Evolutionary conservation across 331 rosid species (phyloP), one percentile per base, ranked within the genome.

Genomic region (Stylosanthes scabra): DNA sequence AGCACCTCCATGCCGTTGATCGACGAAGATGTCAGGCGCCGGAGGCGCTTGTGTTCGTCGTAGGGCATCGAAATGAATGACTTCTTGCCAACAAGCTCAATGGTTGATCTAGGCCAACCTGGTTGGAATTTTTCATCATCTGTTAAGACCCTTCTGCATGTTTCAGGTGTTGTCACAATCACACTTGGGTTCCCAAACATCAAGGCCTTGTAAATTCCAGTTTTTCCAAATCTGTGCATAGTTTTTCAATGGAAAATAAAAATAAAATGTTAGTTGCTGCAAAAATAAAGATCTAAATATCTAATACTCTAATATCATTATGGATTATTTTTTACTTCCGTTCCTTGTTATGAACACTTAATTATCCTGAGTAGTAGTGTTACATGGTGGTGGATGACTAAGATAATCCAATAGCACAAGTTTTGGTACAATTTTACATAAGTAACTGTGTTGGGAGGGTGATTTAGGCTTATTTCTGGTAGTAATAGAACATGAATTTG

Each of bases 111-210:
- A 63, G 98, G 98, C 98, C 98, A 93, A 28, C 98, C 98, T 0
- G 87, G 66, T 55, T 54, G 70, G 31, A 93, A 93, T 11, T 81
- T 83, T 0, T 86, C 93, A 74, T 93, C 98, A 52, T 93, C 98
- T 31, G 90, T 89, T 72, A 93, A 63, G 65, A 91, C 95, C 71
- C 69, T 83, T 77, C 29, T 88, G 77, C 96, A 85, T 66, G 86
- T 68, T 66, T 93, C 98, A 0, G 98, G 81, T 42, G 86, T 62
- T 56, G 97, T 89, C 61, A 90, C 89, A 27, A 93, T 88, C 8
- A 93, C 76, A 74, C 98, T 88, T 1, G 98, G 96, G 28, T 45
- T 85, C 50, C 95, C 93, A 79, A 93, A 91, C 98, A 93, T 91
- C 71, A 88, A 76, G 27, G 73, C 88, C 82, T 91, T 93, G 74